phyloP scores from a whole-genome alignment of 305 asterid genomes.

The Ruellia speciosa region DNA sequence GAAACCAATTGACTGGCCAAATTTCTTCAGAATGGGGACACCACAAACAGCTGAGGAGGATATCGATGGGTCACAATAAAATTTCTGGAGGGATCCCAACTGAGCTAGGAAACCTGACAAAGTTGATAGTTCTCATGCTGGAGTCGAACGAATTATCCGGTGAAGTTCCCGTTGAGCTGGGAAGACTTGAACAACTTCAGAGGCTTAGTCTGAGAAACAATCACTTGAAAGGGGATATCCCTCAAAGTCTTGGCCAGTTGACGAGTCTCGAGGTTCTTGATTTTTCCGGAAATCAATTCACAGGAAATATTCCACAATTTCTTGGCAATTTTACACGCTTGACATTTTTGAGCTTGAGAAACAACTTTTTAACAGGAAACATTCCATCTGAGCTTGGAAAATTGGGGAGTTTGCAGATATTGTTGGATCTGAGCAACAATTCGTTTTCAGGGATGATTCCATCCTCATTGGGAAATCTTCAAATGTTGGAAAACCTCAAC shows the following conservation, averaged over 20 bases:
- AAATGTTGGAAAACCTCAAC: slow-evolving; percentile 39
- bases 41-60: slow-evolving; percentile 32
- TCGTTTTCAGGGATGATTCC: slow-evolving; percentile 62
- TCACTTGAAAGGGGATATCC: slow-evolving; percentile 53
- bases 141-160: slow-evolving; percentile 58
- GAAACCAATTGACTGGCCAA: slow-evolving; percentile 47
- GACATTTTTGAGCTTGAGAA: slow-evolving; percentile 44
- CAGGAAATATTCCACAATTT: slow-evolving; percentile 44
- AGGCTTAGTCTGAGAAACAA: slow-evolving; percentile 53
- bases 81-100: slow-evolving; percentile 66
- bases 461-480: slow-evolving; percentile 38
- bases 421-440: slow-evolving; percentile 64
- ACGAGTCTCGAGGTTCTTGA: slow-evolving; percentile 54
- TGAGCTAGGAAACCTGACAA: slow-evolving; percentile 57
- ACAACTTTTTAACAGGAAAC: slow-evolving; percentile 50
- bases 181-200: slow-evolving; percentile 32
- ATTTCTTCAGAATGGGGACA: slow-evolving; percentile 54
- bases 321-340: slow-evolving; percentile 39
- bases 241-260: slow-evolving; percentile 41
- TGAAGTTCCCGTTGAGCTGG: slow-evolving; percentile 53
- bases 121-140: slow-evolving; percentile 41
- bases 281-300: slow-evolving; percentile 46
- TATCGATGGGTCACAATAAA: slow-evolving; percentile 41
- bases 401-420: slow-evolving; percentile 31
- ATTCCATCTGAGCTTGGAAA: slow-evolving; percentile 62